These are phyloP conservation scores for Carallia pectinifolia DNA, from an alignment of 345 rosid genomes.

Conservation along the genomic window DNA sequence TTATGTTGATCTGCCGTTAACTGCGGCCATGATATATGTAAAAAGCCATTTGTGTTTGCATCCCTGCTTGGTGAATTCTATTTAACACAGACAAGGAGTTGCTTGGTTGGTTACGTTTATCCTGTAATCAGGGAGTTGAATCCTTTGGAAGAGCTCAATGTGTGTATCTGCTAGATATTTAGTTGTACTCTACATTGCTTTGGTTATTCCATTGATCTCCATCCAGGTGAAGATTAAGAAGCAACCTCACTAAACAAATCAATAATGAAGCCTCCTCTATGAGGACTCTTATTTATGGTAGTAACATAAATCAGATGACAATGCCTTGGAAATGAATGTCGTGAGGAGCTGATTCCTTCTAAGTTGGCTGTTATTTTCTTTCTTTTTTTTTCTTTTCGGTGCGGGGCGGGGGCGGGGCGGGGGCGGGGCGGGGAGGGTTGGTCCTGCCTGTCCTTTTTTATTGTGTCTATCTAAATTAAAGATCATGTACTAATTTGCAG, in stretches of 20 bases:
- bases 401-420: too few relatives aligned
- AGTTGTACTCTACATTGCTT: background rate
- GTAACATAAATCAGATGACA: background rate
- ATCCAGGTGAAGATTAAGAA: background rate
- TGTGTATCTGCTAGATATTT: background rate
- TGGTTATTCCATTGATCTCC: background rate
- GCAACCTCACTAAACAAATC: too few relatives aligned
- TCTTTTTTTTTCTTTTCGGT: background rate
- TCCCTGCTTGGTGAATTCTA: background rate
- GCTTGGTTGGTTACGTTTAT: background rate
- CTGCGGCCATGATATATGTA: background rate
- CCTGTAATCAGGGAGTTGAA: background rate
- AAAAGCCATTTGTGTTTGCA: background rate
- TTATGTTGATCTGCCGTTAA: background rate
- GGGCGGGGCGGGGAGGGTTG: too few relatives aligned
- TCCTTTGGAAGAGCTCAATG: background rate
- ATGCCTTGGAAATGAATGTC: background rate
- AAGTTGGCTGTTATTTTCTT: background rate
- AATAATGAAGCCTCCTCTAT: background rate
- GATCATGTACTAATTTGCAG: slow-evolving; percentile 28
- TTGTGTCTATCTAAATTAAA: background rate
- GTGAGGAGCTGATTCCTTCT: background rate
- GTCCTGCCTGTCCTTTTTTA: background rate
- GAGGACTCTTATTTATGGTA: background rate
- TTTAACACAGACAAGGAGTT: too few relatives aligned